These are phyloP conservation scores for Termitomyces sp. DNA, from an alignment of 768 basidiomycete species.

Conservation along the genomic window DNA sequence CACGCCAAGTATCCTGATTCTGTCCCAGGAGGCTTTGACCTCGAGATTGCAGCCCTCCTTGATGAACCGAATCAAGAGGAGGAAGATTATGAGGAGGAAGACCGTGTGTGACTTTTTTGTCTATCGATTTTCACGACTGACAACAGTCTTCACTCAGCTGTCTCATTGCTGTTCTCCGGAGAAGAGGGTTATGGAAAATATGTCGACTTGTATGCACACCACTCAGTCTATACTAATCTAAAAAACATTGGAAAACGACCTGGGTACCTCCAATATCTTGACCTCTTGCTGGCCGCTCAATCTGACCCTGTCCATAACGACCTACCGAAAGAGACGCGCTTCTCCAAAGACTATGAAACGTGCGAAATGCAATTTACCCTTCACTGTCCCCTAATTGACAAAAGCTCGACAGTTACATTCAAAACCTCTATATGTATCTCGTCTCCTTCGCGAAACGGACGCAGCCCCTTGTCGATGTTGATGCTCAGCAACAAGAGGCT, in stretches of 20 bases:
- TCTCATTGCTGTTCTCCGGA: conserved; percentile 88
- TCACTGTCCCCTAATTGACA: conserved; percentile 1
- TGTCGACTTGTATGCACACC: conserved; percentile 87
- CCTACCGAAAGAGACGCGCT: conserved; percentile 62
- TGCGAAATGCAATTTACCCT: conserved; percentile 33
- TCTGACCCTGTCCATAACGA: conserved; percentile 62
- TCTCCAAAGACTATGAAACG: conserved; percentile 77
- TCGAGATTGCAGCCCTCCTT: conserved; percentile 77
- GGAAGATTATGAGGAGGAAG: conserved; percentile 78
- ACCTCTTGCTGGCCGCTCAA: conserved; percentile 70
- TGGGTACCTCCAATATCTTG: conserved; percentile 92
- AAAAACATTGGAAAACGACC: conserved; percentile 80
- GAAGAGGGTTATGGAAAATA: conserved; percentile 96
- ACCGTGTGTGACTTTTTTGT: conserved; percentile 56
- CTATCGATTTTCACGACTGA: conserved; percentile 3
- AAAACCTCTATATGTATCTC: conserved; percentile 77
- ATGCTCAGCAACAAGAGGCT: conserved; percentile 60
- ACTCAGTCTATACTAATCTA: conserved; percentile 86
- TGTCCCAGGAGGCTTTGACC: conserved; percentile 74
- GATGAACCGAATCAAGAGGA: conserved; percentile 77
- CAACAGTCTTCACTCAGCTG: conserved; percentile 38
- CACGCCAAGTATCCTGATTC: conserved; percentile 94
- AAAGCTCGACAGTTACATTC: conserved; percentile 64
- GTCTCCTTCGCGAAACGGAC: conserved; percentile 83
- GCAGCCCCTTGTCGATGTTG: conserved; percentile 77